Evolutionary conservation across 768 basidiomycete genomes (phyloP).

Genomic region (Pleurotus tuoliensis): DNA sequence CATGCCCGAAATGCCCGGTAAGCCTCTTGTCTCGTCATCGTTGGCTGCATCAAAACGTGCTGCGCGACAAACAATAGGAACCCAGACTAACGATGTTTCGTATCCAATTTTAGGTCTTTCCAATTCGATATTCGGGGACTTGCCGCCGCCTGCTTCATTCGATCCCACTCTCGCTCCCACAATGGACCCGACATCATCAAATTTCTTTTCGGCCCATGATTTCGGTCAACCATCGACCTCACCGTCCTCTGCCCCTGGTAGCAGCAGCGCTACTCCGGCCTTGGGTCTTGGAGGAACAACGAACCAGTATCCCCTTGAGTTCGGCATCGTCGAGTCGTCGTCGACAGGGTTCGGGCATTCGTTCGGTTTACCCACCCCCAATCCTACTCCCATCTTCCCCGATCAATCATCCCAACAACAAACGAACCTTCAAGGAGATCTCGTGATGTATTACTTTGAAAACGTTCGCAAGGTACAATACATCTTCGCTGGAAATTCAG

Average conservation of each 20-base stretch:
- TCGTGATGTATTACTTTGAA: slow-evolving; percentile 73
- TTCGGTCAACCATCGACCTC: background rate
- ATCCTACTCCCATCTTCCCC: background rate
- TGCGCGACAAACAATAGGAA: background rate
- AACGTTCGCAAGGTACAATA: slow-evolving; percentile 66
- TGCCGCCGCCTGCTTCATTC: slow-evolving; percentile 29
- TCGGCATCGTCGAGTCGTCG: too few relatives aligned
- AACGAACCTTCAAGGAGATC: slow-evolving; percentile 38
- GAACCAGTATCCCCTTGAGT: too few relatives aligned
- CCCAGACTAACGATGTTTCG: slow-evolving; percentile 15
- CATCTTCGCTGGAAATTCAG: slow-evolving; percentile 56
- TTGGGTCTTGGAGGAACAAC: too few relatives aligned
- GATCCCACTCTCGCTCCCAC: slow-evolving; percentile 19
- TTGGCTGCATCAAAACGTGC: background rate
- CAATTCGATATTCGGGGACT: slow-evolving; percentile 33
- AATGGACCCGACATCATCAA: background rate
- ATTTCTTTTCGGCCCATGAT: slow-evolving; percentile 16
- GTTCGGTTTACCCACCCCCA: background rate
- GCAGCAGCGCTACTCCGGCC: too few relatives aligned
- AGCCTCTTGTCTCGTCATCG: slow-evolving; percentile 17
- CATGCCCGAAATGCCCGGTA: slow-evolving; percentile 43
- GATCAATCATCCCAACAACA: background rate
- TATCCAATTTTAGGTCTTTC: slow-evolving; percentile 27
- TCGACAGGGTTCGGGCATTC: slow-evolving; percentile 29
- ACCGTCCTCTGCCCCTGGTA: background rate